These are phyloP conservation scores for Penicillium sp. DNA, from an alignment of 2,329 filamentous ascomycete species.

Conservation along the genomic window DNA sequence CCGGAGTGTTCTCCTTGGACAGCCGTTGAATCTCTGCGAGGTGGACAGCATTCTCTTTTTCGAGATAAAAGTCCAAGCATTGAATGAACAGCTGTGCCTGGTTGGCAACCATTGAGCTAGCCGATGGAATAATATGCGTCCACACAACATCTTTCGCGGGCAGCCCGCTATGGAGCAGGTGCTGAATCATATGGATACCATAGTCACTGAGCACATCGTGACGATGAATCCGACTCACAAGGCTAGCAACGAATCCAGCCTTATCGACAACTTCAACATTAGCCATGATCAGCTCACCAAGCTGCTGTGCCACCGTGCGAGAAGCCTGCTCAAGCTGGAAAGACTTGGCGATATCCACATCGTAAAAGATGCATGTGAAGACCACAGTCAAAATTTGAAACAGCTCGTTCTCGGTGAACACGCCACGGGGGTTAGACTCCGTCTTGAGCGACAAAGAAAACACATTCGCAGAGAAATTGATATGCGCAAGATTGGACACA, in stretches of 20 bases:
- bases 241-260: constrained; percentile 41
- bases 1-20: constrained; percentile 46
- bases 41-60: constrained; percentile 49
- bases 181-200: constrained; percentile 57
- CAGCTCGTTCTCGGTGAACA: constrained; percentile 56
- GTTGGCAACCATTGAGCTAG: constrained; percentile 57
- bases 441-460: constrained; percentile 60
- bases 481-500: constrained; percentile 54
- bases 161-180: constrained; percentile 50
- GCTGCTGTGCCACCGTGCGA: constrained; percentile 47
- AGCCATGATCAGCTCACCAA: constrained; percentile 52
- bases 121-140: constrained; percentile 59
- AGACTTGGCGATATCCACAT: constrained; percentile 53
- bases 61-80: constrained; percentile 58
- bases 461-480: constrained; percentile 56
- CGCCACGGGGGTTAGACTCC: constrained; percentile 49
- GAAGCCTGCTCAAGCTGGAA: constrained; percentile 54
- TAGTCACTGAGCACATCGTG: constrained; percentile 51
- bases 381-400: constrained; percentile 55
- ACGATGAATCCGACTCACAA: constrained; percentile 43
- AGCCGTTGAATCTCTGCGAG: constrained; percentile 51
- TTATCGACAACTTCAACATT: constrained; percentile 50
- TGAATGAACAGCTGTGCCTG: constrained; percentile 61
- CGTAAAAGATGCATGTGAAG: constrained; percentile 57
- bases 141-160: constrained; percentile 54